Conservation (phyloP, 257 asterid species). For the Gentiana straminea region DNA sequence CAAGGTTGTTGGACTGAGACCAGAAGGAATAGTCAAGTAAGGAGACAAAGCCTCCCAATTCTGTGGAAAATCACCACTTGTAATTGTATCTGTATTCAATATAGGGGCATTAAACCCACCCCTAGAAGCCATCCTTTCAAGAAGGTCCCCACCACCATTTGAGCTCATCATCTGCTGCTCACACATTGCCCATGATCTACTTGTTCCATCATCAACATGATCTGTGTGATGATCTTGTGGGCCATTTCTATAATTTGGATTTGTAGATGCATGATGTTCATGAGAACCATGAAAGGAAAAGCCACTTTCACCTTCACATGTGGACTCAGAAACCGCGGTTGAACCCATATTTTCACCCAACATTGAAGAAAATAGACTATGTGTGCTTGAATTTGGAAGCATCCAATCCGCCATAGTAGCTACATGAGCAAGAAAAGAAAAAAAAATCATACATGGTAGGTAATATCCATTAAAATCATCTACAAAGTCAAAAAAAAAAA, state of each 20-base stretch:
- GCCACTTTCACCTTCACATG: conserved; percentile 21
- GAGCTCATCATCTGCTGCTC: conserved; percentile 19
- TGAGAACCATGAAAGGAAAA: conserved; percentile 14
- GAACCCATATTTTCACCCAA: conserved; percentile 26
- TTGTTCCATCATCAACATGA: conserved; percentile 16
- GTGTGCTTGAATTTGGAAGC: conserved; percentile 51
- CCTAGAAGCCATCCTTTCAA: conserved; percentile 79
- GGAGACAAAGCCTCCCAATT: conserved; percentile 47
- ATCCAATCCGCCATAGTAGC: conserved; percentile 66
- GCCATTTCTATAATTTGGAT: conserved; percentile 18
- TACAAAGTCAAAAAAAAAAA: neutral
- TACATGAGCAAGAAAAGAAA: conserved; percentile 48
- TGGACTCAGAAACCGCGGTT: conserved; percentile 18
- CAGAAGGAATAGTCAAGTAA: conserved; percentile 68
- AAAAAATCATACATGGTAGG: neutral
- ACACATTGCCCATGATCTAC: conserved; percentile 16
- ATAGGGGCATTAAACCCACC: conserved; percentile 82
- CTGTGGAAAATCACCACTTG: conserved; percentile 34
- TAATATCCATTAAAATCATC: conserved; percentile 9
- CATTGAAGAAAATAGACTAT: conserved; percentile 40
- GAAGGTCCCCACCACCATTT: conserved; percentile 49
- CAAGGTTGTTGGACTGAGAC: conserved; percentile 76
- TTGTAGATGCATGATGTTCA: conserved; percentile 5
- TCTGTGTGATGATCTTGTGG: conserved; percentile 4
- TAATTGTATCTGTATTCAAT: conserved; percentile 54